A percentile compares a stretch with the other conserved stretches of the same genome.
phyloP scores from a whole-genome alignment of 2,329 filamentous ascomycete species.

The Decorospora gaudefroyi region DNA sequence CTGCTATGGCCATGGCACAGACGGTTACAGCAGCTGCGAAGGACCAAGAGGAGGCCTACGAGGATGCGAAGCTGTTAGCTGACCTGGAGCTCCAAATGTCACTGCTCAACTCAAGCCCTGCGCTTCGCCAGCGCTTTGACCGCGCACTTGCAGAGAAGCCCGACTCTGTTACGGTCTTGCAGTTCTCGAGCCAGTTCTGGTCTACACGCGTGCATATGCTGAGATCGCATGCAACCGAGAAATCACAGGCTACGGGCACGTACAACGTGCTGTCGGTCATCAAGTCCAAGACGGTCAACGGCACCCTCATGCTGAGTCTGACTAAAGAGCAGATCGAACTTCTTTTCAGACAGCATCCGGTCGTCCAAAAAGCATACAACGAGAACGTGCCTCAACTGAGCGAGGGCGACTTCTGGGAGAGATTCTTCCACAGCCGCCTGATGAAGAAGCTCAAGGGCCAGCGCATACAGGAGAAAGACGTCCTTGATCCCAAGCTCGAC shows the following conservation, averaged over 20 bases:
- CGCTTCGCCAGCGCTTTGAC: constrained; percentile 81
- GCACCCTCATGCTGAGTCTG: constrained; percentile 74
- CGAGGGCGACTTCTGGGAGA: constrained; percentile 85
- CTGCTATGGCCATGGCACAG: constrained; percentile 77
- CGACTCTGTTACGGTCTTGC: constrained; percentile 74
- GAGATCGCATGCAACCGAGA: constrained; percentile 87
- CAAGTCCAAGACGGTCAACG: constrained; percentile 75
- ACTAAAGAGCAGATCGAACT: constrained; percentile 90
- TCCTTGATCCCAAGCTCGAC: constrained; percentile 79
- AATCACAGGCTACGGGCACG: constrained; percentile 79
- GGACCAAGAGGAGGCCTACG: constrained; percentile 69
- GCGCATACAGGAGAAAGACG: constrained; percentile 76
- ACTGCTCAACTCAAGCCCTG: constrained; percentile 77
- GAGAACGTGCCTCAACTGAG: constrained; percentile 79
- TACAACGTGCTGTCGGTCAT: constrained; percentile 94
- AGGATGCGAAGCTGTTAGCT: constrained; percentile 75
- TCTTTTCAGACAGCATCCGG: constrained; percentile 89
- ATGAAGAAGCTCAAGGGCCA: constrained; percentile 92
- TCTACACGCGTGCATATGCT: constrained; percentile 82
- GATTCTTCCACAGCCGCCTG: constrained; percentile 88
- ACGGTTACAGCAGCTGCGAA: constrained; percentile 57
- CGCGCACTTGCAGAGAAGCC: constrained; percentile 83
- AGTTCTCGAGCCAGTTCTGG: constrained; percentile 95
- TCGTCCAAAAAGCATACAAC: constrained; percentile 89
- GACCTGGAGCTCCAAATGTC: constrained; percentile 87